Percentiles rank a stretch among this genome's conserved stretches.
These are phyloP conservation scores for Candida sp. DNA, from an alignment of 1,139 yeast genomes.

Conservation along the genomic window DNA sequence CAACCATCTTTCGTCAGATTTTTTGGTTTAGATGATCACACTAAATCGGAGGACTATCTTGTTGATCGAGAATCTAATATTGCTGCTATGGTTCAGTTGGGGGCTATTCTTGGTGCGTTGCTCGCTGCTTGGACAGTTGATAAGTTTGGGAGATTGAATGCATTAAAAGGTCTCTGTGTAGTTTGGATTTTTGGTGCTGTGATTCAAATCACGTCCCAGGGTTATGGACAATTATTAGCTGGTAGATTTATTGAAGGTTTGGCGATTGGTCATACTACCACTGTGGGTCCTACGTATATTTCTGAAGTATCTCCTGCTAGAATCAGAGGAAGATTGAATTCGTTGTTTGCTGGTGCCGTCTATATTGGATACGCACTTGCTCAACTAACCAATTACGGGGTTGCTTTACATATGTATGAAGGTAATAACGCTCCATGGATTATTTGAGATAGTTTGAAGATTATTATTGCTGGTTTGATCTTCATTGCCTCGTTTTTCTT, in stretches of 20 bases:
- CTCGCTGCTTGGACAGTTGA: constrained; percentile 50
- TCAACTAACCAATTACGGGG: constrained; percentile 47
- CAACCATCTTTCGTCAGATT: constrained; percentile 38
- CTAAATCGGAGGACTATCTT: constrained; percentile 28
- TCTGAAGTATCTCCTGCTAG: constrained; percentile 53
- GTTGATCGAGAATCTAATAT: constrained; percentile 54
- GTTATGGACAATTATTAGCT: constrained; percentile 49
- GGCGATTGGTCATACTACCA: constrained; percentile 56
- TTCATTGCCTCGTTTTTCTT: constrained; percentile 31
- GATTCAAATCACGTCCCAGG: constrained; percentile 43
- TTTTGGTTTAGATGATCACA: constrained; percentile 45
- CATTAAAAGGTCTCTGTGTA: constrained; percentile 43
- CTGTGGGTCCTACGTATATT: constrained; percentile 53
- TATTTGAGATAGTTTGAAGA: constrained; percentile 33
- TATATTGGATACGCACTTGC: constrained; percentile 53
- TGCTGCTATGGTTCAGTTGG: constrained; percentile 61
- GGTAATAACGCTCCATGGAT: constrained; percentile 34
- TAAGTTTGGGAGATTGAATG: constrained; percentile 51
- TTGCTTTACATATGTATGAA: constrained; percentile 29
- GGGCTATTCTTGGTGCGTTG: constrained; percentile 56
- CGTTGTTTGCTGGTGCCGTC: constrained; percentile 54
- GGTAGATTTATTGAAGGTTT: constrained; percentile 55
- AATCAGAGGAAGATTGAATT: constrained; percentile 49
- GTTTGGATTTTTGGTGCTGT: constrained; percentile 47
- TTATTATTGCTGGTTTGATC: constrained; percentile 41